phyloP scores from a whole-genome alignment of 345 rosid species.

The Citrus cavaleriei region DNA sequence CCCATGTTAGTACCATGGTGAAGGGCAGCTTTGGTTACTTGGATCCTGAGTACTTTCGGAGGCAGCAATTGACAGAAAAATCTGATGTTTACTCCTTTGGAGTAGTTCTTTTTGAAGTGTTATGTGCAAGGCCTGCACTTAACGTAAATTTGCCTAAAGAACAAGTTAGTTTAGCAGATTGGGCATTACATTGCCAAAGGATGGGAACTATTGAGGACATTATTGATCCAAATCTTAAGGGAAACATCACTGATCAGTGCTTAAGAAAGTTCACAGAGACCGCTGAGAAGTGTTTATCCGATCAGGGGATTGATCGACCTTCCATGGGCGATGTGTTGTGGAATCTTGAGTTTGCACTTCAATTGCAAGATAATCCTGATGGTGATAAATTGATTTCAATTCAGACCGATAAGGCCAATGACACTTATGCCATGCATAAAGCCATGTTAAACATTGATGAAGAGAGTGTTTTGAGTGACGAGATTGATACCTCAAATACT shows the following conservation, averaged over 20 bases:
- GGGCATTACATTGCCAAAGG: slow-evolving; percentile 41
- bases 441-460: slow-evolving; percentile 19
- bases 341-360: slow-evolving; percentile 73
- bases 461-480: slow-evolving; percentile 10
- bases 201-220: slow-evolving; percentile 37
- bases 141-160: slow-evolving; percentile 42
- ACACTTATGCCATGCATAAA: slow-evolving; percentile 6
- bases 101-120: slow-evolving; percentile 57
- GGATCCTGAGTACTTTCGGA: slow-evolving; percentile 61
- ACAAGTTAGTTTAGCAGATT: slow-evolving; percentile 62
- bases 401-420: background rate
- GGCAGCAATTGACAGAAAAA: slow-evolving; percentile 63
- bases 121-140: slow-evolving; percentile 52
- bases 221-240: slow-evolving; percentile 50
- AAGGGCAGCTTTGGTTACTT: slow-evolving; percentile 71
- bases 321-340: slow-evolving; percentile 81
- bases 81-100: slow-evolving; percentile 77
- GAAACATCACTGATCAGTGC: slow-evolving; percentile 50
- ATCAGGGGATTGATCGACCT: slow-evolving; percentile 63
- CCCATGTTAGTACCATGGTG: slow-evolving; percentile 58
- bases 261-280: slow-evolving; percentile 59
- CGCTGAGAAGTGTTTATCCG: slow-evolving; percentile 67
- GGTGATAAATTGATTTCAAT: slow-evolving; percentile 10
- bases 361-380: slow-evolving; percentile 46
- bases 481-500: slow-evolving; percentile 7